These are phyloP conservation scores for Plasmodium gonderi DNA, from an alignment of 169 alveolate species.

Conservation along the genomic window DNA sequence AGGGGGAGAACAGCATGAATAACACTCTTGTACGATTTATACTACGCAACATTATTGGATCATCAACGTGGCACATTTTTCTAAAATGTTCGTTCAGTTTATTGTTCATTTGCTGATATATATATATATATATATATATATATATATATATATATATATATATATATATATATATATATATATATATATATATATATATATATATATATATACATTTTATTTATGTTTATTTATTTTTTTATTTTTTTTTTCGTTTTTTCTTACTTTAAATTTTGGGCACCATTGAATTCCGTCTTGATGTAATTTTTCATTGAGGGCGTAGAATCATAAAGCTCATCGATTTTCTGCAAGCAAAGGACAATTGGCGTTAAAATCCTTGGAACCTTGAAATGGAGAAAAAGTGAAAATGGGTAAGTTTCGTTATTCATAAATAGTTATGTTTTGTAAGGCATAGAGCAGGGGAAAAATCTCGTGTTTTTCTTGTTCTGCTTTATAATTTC, in stretches of 20 bases:
- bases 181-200: not conserved
- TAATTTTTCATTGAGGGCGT: slow-evolving; percentile 83
- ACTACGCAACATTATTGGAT: not conserved
- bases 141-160: no score
- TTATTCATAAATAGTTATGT: not conserved
- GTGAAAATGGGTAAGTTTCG: not conserved
- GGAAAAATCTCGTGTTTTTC: not conserved
- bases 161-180: not conserved
- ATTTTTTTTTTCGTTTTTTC: not conserved
- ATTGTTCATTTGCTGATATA: no score
- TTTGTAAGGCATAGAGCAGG: not conserved
- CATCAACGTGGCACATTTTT: no score
- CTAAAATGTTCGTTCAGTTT: no score
- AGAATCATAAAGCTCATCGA: slow-evolving; percentile 88
- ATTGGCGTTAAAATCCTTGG: slow-evolving; percentile 93
- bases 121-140: no score
- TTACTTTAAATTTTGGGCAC: slow-evolving; percentile 84
- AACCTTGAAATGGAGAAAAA: slow-evolving; percentile 78
- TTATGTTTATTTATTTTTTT: not conserved
- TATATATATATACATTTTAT: not conserved
- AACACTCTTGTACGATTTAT: not conserved
- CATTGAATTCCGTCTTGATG: slow-evolving; percentile 89
- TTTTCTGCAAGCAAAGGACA: slow-evolving; percentile 89
- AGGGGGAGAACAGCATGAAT: not conserved
- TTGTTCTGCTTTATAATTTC: not conserved